Evolutionary conservation across 345 rosid species (phyloP), one percentile per base, ranked within the genome.

Genomic region (Corchorus capsularis): DNA sequence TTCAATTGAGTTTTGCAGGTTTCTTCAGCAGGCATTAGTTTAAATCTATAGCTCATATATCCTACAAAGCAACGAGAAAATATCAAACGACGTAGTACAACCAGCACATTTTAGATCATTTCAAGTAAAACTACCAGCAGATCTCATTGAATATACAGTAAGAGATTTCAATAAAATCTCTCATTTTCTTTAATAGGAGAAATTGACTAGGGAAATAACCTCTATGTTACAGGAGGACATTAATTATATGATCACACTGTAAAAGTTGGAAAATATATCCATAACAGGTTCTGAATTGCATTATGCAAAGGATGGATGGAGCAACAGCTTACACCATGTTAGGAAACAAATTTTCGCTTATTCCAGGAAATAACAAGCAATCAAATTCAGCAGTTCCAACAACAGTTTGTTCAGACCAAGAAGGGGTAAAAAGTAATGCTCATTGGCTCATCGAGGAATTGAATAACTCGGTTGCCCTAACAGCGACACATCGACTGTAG

Each of bases 11-110:
- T 87, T 56, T 78, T 82, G 75, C 73, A 62, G 27, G 85, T 57
- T 68, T 87, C 89, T 69, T 81, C 81, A 71, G 69, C 78, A 41
- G 93, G 89, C 83, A 93, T 83, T 57, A 84, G 75, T 74, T 88
- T 87, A 83, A 95, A 90, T 89, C 87, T 86, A 81, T 91, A 95
- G 77, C 83, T 83, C 84, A 91, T 67, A 79, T 82, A 83, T 37
- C 91, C 99, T 93, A 75, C 72, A 79, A 12, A n/a, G 72, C 49
- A 81, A 8, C 15, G 69, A 63, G 54, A 20, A 22, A 62, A 50
- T 2, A 35, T n/a, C 45, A 56, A 61, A 60, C 27, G 20, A 22
- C 14, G 76, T 16, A 54, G 45, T 16, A 53, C 56, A 56, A 34
- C 5, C n/a, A 46, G 13, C 20, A 78, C 69, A 68, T 20, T 8